Evolutionary conservation across 2,329 filamentous ascomycete species (phyloP).

Genomic region (Penicillium griseofulvum): DNA sequence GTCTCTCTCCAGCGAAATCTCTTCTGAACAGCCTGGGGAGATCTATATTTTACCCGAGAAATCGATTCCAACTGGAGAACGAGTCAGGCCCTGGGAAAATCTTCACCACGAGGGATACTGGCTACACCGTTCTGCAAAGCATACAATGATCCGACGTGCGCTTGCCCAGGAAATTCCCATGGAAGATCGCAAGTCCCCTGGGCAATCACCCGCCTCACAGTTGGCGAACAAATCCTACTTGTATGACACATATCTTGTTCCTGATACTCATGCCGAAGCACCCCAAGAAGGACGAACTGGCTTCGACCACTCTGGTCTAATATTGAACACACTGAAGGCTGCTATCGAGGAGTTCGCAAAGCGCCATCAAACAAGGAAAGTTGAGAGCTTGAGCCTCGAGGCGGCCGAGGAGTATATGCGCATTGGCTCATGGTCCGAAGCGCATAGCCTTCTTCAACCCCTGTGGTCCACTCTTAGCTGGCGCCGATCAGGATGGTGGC

Average conservation of each 20-base stretch:
- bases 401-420: constrained; percentile 55
- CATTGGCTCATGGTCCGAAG: constrained; percentile 51
- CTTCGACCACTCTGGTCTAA: constrained; percentile 53
- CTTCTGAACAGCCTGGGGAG: constrained; percentile 22
- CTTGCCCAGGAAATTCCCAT: constrained; percentile 57
- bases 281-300: constrained; percentile 44
- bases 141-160: constrained; percentile 50
- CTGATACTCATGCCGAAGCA: constrained; percentile 57
- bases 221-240: constrained; percentile 52
- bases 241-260: constrained; percentile 62
- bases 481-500: constrained; percentile 61
- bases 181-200: constrained; percentile 57
- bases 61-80: constrained; percentile 48
- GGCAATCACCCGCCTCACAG: constrained; percentile 55
- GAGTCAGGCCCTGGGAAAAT: constrained; percentile 56
- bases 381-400: constrained; percentile 55
- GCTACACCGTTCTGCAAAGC: constrained; percentile 54
- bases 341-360: constrained; percentile 52
- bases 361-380: constrained; percentile 53
- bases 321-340: constrained; percentile 48
- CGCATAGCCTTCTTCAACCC: constrained; percentile 50
- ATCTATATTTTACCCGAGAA: constrained; percentile 51
- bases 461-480: constrained; percentile 59
- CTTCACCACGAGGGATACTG: constrained; percentile 64
- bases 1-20: constrained; percentile 36